Evolutionary conservation across 345 rosid genomes (phyloP), one percentile per base, ranked within the genome.

Genomic region (Corchorus capsularis): DNA sequence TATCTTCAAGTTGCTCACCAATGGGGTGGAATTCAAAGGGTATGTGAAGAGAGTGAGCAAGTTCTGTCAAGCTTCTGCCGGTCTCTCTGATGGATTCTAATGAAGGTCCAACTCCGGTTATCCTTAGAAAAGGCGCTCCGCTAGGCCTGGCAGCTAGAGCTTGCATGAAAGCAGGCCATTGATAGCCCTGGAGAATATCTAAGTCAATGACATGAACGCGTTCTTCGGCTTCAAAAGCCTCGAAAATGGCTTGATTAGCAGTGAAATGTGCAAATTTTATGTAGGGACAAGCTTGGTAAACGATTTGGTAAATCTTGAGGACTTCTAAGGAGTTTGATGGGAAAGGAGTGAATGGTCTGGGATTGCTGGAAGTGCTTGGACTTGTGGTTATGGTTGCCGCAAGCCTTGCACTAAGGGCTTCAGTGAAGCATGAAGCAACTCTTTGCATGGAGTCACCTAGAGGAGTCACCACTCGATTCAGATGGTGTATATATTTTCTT

Each of bases 81-180:
- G 93, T 85, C 82, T 90, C 93, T 64, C 79, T 76, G 2, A 86
- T 85, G 7, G 76, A 46, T 14, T 87, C 88, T 11, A 85, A 73
- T 3, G 80, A 47, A 1, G 89, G 62, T 27, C 91, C 90, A 0
- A 89, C 89, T 27, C 93, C 93, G 0, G 93, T 89, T 62, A 90
- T 86, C 52, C 92, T 81, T 17, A 90, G 89, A 73, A 88, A 90
- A 0, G 92, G 92, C 66, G 92, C 83, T 5, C 92, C 92, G 0
- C 79, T 83, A 0, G 92, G 87, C 65, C 94, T 77, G 41, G 89
- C 91, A 11, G 90, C 90, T 8, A 90, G 81, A 60, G 92, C 94
- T 81, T 88, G 94, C 94, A 90, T 90, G 85, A 90, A 85, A 52
- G 94, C 94, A 8, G 94, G 94, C 94, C 94, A 90, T 56, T 90